Percentiles rank a stretch among this genome's conserved stretches.
These are phyloP conservation scores for Carex arenaria DNA, from an alignment of 202 grass and related monocot genomes.

Conservation along the genomic window DNA sequence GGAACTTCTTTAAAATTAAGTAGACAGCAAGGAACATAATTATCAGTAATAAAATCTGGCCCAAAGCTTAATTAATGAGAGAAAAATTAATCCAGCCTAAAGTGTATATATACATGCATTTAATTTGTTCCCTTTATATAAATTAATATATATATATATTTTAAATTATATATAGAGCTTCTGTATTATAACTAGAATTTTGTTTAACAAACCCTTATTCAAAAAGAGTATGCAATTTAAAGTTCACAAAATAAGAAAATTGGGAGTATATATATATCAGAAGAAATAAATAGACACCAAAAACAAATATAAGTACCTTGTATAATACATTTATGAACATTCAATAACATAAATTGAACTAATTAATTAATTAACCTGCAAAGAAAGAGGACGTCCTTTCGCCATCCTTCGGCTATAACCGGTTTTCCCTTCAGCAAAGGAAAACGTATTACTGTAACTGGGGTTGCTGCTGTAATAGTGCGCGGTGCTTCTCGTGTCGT, in stretches of 20 bases:
- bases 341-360: neutral
- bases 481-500: conserved; percentile 30
- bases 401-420: conserved; percentile 39
- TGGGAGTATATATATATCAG: neutral
- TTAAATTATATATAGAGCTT: neutral
- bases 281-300: neutral
- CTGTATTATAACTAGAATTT: neutral
- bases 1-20: neutral
- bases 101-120: neutral
- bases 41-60: neutral
- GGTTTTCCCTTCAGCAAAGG: conserved; percentile 40
- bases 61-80: neutral
- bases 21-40: neutral
- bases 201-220: neutral
- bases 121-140: neutral
- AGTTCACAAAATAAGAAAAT: neutral
- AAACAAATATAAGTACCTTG: neutral
- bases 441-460: conserved; percentile 41
- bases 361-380: conserved; percentile 42
- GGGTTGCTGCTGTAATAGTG: conserved; percentile 73
- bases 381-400: conserved; percentile 53
- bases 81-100: neutral
- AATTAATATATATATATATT: neutral
- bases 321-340: neutral
- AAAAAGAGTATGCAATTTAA: neutral